Base-by-base conservation (phyloP, 2,329 filamentous ascomycete genomes). In the Xylariaceae sp. region DNA sequence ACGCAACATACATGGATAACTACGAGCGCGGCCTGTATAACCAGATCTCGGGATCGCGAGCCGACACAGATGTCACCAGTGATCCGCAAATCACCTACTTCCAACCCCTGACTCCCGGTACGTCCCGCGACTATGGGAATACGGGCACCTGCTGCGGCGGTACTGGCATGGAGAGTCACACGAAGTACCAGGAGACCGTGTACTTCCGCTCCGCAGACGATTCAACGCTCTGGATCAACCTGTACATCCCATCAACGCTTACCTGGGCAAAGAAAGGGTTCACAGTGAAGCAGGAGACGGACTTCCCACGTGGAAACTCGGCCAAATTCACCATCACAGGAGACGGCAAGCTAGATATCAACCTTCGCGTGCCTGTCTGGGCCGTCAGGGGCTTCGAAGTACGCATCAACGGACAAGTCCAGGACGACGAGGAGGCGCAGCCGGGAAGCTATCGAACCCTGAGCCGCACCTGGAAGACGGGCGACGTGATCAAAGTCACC, bases 21-120 rank as follows among this genome's bases (percentile, higher is more conserved):
- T 73, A 73, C 56, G 71, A 73, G 62, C 69, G 70, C 13, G 69
- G 71, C 6, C 53, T 72, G 15, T 72, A 71, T 60, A 73, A 73
- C 61, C 70, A 71, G 65, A 73, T 73, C 51, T 53, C 68, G 2
- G 71, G 68, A 0, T 73, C 71, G 9, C 69, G 71, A n/a, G 65
- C 61, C 1, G 71, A 73, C 55, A 64, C 60, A 1, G 30, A 50
- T 15, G 65, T 59, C 45, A 61, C 30, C 7, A 47, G 34, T 13
- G 70, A 71, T 47, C 70, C 71, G 4, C 64, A 66, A 35, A 63
- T 73, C 5, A 72, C 71, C 1, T 73, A 73, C 62, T 73, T 72
- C 63, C 71, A 73, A 56, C 67, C 68, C 1, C 67, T 72, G 6
- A 68, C 61, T 0, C 70, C 70, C 0, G 69, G 68, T 2, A 61